Conservation (phyloP, 257 asterid species). For the Penstemon barbatus region DNA sequence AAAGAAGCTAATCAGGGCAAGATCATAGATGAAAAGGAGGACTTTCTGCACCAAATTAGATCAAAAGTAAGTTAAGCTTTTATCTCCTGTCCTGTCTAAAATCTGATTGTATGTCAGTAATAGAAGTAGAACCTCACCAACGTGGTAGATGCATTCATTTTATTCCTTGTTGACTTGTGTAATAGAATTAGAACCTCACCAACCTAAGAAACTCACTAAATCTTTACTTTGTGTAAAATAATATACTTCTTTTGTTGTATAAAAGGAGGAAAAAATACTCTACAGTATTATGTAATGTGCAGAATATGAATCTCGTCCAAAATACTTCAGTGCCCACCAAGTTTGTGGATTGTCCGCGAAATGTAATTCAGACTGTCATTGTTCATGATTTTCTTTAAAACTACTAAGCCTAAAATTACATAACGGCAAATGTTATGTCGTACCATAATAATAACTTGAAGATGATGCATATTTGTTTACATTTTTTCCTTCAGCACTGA, state of each 20-base stretch:
- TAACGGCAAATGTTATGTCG: neutral
- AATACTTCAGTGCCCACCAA: neutral
- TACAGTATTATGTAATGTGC: neutral
- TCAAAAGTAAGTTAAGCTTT: conserved; percentile 61
- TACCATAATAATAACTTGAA: conserved; percentile 9
- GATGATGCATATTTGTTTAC: neutral
- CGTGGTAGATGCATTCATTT: conserved; percentile 8
- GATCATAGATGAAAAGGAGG: conserved; percentile 61
- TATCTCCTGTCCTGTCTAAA: neutral
- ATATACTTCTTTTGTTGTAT: too few species aligned
- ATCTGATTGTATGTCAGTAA: neutral
- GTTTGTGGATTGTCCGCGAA: conserved; percentile 4
- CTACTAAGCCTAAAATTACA: neutral
- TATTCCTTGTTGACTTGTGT: conserved; percentile 15
- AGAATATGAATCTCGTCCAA: neutral
- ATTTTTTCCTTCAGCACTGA: conserved; percentile 21
- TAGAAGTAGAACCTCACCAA: too few species aligned
- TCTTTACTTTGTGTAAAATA: neutral
- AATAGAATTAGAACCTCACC: too few species aligned
- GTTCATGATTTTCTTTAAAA: neutral
- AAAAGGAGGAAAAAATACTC: neutral
- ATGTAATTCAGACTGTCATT: neutral
- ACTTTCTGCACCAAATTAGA: conserved; percentile 93
- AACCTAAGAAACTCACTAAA: conserved; percentile 1
- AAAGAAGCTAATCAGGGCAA: conserved; percentile 41